Conservation (phyloP, 1,284 basidiomycete genomes). For the Puccinia polysora region DNA sequence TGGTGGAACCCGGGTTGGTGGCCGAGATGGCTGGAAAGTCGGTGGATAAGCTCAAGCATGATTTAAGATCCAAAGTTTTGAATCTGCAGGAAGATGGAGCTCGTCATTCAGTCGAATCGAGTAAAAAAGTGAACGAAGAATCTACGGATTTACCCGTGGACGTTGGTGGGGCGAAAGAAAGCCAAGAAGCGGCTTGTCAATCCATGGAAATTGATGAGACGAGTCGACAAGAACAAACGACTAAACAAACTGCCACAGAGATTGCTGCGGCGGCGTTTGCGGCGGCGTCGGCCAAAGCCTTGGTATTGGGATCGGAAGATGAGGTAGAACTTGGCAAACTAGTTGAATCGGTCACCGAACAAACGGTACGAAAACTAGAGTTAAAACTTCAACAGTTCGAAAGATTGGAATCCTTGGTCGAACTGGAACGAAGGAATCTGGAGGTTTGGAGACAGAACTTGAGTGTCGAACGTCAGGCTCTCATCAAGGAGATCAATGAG, state of each 20-base stretch:
- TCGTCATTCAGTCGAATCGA: slow-evolving; percentile 34
- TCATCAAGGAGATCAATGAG: slow-evolving; percentile 46
- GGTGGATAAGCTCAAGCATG: slow-evolving; percentile 62
- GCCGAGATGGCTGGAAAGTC: slow-evolving; percentile 89
- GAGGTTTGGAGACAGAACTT: slow-evolving; percentile 57
- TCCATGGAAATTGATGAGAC: slow-evolving; percentile 29
- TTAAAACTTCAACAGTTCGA: slow-evolving; percentile 88
- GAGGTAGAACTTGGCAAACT: slow-evolving; percentile 74
- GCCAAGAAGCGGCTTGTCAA: slow-evolving; percentile 46
- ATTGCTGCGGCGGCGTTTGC: slow-evolving; percentile 79
- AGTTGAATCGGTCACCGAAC: slow-evolving; percentile 77
- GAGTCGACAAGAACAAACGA: slow-evolving; percentile 9
- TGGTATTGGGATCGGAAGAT: slow-evolving; percentile 75
- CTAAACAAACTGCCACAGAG: slow-evolving; percentile 30
- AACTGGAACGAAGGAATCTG: slow-evolving; percentile 71
- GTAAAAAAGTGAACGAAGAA: slow-evolving; percentile 57
- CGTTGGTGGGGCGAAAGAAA: slow-evolving; percentile 49
- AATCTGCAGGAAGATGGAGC: slow-evolving; percentile 8
- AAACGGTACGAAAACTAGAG: slow-evolving; percentile 88
- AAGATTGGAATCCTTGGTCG: slow-evolving; percentile 78
- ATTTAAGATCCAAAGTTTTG: slow-evolving; percentile 59
- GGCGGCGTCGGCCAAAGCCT: slow-evolving; percentile 81
- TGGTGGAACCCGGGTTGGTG: slow-evolving; percentile 83
- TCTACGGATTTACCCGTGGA: slow-evolving; percentile 48
- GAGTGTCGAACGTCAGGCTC: slow-evolving; percentile 48